A percentile compares a stretch with the other conserved stretches of the same genome.
Conservation (phyloP, 1,139 yeast genomes). For the Geotrichum bryndzae region DNA sequence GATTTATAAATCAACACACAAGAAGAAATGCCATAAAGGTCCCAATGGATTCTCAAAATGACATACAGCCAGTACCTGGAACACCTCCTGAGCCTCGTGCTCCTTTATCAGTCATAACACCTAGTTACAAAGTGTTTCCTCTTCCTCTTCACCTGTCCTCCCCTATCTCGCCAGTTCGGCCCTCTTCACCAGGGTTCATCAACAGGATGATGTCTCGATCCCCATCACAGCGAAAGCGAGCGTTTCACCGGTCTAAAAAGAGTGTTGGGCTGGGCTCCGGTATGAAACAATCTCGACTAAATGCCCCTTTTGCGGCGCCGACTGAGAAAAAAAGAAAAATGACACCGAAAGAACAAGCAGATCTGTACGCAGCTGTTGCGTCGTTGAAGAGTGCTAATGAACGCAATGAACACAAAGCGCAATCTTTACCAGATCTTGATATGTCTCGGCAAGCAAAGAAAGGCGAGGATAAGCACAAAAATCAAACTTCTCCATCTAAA, state of each 20-base stretch:
- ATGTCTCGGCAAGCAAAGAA: neutral
- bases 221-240: neutral
- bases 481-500: neutral
- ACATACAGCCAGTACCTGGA: neutral
- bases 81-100: neutral
- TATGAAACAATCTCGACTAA: neutral
- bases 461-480: neutral
- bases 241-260: neutral
- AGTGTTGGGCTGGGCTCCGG: neutral
- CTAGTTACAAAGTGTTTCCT: neutral
- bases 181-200: conserved; percentile 6
- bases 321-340: conserved; percentile 8
- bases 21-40: neutral
- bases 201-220: conserved; percentile 3
- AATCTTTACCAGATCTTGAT: neutral
- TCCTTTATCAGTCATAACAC: neutral
- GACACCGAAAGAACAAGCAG: conserved; percentile 2
- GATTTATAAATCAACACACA: neutral
- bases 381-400: neutral
- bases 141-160: neutral
- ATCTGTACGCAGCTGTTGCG: conserved; percentile 2
- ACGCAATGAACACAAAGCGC: neutral
- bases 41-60: neutral
- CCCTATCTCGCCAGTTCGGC: neutral
- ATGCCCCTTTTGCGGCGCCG: neutral